These are phyloP conservation scores for Orbilia blumenaviensis DNA, from an alignment of 2,329 filamentous ascomycete genomes.

Conservation along the genomic window DNA sequence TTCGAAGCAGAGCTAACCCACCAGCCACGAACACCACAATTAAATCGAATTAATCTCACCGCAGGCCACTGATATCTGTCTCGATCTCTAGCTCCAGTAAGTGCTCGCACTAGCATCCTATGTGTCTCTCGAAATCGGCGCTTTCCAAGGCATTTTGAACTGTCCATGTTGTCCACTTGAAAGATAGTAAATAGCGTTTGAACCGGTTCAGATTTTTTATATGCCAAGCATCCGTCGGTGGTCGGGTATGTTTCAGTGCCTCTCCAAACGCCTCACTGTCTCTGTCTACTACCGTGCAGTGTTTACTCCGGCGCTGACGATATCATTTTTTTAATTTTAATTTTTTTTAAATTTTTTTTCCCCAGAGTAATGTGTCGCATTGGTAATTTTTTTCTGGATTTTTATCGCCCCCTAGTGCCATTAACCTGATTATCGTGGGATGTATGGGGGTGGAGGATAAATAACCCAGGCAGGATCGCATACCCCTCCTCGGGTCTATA, in stretches of 20 bases:
- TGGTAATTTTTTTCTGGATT: too few relatives aligned
- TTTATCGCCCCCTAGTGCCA: too few relatives aligned
- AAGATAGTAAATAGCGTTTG: constrained; percentile 7
- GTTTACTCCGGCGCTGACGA: background rate
- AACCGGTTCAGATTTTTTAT: constrained; percentile 1
- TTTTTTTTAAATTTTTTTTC: too few relatives aligned
- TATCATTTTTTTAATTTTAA: too few relatives aligned
- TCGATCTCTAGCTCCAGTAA: constrained; percentile 2
- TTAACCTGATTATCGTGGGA: too few relatives aligned
- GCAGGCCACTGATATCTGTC: background rate
- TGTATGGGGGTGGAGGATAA: background rate
- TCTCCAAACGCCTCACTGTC: background rate
- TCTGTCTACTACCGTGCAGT: background rate
- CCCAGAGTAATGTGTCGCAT: too few relatives aligned
- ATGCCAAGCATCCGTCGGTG: background rate
- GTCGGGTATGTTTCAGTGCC: constrained; percentile 10
- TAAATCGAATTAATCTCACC: too few relatives aligned
- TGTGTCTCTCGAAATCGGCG: background rate
- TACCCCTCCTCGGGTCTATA: background rate
- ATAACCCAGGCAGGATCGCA: background rate
- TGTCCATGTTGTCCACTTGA: constrained; percentile 10
- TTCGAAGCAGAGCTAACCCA: too few relatives aligned
- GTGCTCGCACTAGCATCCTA: background rate
- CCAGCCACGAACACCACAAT: too few relatives aligned
- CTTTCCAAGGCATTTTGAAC: constrained; percentile 4